Evolutionary conservation across 1,284 basidiomycete species (phyloP), one percentile per base, ranked within the genome.

Genomic region (Porogramme epimiltina): DNA sequence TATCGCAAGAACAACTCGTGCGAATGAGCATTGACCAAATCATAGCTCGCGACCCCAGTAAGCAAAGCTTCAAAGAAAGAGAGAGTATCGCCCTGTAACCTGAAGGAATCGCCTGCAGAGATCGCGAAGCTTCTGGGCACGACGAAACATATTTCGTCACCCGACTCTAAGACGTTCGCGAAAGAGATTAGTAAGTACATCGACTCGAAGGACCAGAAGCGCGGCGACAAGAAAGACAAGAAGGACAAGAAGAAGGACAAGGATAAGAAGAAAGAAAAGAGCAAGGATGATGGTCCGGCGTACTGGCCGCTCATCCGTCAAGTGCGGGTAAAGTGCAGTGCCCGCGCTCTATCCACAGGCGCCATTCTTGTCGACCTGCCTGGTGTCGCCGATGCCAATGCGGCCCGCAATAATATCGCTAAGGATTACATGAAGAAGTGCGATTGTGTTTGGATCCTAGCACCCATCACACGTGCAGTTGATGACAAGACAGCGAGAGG

Each of bases 301-400:
- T 71, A 79, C 19, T 85, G 83, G 84, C 83, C 82, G 16, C 73
- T 86, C 41, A 83, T 86, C 54, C 75, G 78, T 19, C 76, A 80
- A 62, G 81, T 84, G 38, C 78, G 76, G 54, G 78, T 85, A n/a
- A 73, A 76, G n/a, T 83, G 79, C 63, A 70, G 72, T 43, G 67
- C 81, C 0, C 55, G 64, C 4, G 80, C 80, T 3, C 70, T 85
- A 22, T 74, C 77, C 10, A 81, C 79, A 2, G 82, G 83, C 13
- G 81, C 80, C 0, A 67, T 83, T 23, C 67, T 85, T 10, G 82
- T 84, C 18, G 82, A 85, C 62, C 66, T 86, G 48, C 83, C 83
- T 49, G 83, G 83, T 70, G 78, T 82, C 19, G 81, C 79, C 9
- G 83, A 85, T 61, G 77, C 79, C 9, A 84, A 84, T 58, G 78